These are phyloP conservation scores for Ammopiptanthus mongolicus DNA, from an alignment of 306 rosid genomes.

Conservation along the genomic window DNA sequence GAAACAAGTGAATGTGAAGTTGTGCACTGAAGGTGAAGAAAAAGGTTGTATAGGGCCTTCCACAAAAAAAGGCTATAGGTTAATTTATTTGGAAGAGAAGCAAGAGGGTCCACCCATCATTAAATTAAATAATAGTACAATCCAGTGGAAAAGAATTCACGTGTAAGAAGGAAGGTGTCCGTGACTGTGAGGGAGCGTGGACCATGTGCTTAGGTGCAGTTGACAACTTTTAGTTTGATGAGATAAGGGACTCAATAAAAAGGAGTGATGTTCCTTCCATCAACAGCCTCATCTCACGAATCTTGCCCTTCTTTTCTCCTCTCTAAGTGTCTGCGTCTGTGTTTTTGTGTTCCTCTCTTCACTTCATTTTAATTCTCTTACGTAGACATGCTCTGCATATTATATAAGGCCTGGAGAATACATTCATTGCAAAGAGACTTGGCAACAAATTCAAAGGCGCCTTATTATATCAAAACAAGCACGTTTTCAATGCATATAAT, in stretches of 20 bases:
- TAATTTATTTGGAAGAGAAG: too few species aligned
- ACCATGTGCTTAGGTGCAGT: conserved; percentile 77
- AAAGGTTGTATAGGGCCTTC: neutral
- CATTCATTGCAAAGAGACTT: too few species aligned
- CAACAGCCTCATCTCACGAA: conserved; percentile 83
- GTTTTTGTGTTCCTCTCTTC: too few species aligned
- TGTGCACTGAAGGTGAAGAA: neutral
- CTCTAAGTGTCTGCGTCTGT: too few species aligned
- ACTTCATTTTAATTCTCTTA: too few species aligned
- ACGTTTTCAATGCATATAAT: neutral
- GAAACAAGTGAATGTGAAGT: neutral
- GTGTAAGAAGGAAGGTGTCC: conserved; percentile 31
- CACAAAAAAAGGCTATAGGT: conserved; percentile 22
- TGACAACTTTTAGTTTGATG: conserved; percentile 42
- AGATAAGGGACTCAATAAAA: conserved; percentile 38
- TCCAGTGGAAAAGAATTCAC: conserved; percentile 35
- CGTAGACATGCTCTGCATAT: too few species aligned
- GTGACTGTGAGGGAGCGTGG: conserved; percentile 55
- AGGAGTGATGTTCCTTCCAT: conserved; percentile 49
- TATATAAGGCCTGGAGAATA: too few species aligned
- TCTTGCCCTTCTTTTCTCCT: conserved; percentile 51
- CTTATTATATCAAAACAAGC: too few species aligned
- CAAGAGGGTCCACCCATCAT: neutral
- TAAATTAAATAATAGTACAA: neutral
- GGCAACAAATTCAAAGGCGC: too few species aligned